Evolutionary conservation across 2,329 filamentous ascomycete genomes (phyloP).

Genomic region (Sclerotinia spermophila): DNA sequence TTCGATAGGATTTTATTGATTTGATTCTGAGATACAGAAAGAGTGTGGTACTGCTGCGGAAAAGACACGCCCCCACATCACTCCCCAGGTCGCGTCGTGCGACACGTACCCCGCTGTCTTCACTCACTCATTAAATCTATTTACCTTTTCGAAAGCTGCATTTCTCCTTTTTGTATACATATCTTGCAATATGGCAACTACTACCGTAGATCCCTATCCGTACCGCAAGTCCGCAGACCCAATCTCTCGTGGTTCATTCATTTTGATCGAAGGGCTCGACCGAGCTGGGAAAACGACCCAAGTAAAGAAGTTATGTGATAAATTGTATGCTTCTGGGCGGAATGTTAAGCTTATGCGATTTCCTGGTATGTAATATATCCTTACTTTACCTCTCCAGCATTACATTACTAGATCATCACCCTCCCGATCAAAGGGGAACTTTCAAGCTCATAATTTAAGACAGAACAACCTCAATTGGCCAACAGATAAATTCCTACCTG

Average conservation of each 20-base stretch:
- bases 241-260: conserved; percentile 53
- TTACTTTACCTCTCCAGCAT: not conserved
- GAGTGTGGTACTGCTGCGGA: too few species aligned
- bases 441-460: conserved; percentile 43
- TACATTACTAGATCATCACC: not conserved
- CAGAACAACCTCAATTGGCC: conserved; percentile 62
- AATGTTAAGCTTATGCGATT: conserved; percentile 60
- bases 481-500: conserved; percentile 66
- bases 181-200: conserved; percentile 21
- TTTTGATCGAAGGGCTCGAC: conserved; percentile 70
- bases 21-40: not conserved
- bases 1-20: not conserved
- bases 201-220: conserved; percentile 22
- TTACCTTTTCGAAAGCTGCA: not conserved
- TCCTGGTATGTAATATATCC: conserved; percentile 49
- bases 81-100: not conserved
- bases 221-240: conserved; percentile 32
- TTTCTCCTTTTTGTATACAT: not conserved
- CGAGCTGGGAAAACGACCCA: conserved; percentile 71
- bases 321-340: conserved; percentile 48
- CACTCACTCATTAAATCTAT: not conserved
- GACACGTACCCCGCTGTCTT: conserved; percentile 11
- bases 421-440: not conserved
- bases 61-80: not conserved
- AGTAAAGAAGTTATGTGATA: conserved; percentile 54